Base-by-base conservation (phyloP, 176 grass and related monocot genomes). In the Ampelocalamus luodianensis region DNA sequence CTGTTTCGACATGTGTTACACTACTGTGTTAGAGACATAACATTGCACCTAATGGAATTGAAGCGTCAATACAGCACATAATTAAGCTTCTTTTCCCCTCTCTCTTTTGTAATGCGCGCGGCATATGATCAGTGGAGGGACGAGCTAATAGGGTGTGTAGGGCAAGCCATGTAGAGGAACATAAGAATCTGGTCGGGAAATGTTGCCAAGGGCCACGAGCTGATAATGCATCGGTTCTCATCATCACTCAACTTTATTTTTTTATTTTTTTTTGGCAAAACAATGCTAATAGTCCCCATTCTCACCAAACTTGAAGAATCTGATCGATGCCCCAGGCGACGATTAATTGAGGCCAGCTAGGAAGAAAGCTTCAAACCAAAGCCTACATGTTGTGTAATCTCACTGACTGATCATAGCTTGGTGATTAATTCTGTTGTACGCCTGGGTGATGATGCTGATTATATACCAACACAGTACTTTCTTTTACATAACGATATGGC, bases 21-120 rank as follows among this genome's bases (percentile, higher is more conserved):
- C 65, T 63, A 20, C 70, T 83, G 55, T 66, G 8, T 42, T 71
- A 82, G 74, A 18, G 65, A 72, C 83, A 49, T 65, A 86, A 86
- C 88, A 72, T 43, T 2, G n/a, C 79, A 90, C 83, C 88, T 78
- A 86, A 86, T 86, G 65, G 39, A 72, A 73, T 16, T 24, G 32
- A 46, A 63, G 65, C 26, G 8, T 55, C 44, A 55, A 63, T 63
- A 55, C 43, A 88, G 29, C 65, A 44, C 67, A 79, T 56, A 45
- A 69, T 51, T n/a, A 20, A 27, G 34, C 65, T 73, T 8, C 20
- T 80, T 53, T 59, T 12, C 39, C 6, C 27, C 6, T 38, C 29
- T 48, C 17, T 29, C 13, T 22, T 18, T 45, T 8, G 27, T 10
- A 73, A 63, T 38, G 58, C 40, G 13, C 44, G 70, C 24, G 66